Evolutionary conservation across 1,284 basidiomycete species (phyloP), one percentile per base, ranked within the genome.

Genomic region (Vanrija pseudolonga): DNA sequence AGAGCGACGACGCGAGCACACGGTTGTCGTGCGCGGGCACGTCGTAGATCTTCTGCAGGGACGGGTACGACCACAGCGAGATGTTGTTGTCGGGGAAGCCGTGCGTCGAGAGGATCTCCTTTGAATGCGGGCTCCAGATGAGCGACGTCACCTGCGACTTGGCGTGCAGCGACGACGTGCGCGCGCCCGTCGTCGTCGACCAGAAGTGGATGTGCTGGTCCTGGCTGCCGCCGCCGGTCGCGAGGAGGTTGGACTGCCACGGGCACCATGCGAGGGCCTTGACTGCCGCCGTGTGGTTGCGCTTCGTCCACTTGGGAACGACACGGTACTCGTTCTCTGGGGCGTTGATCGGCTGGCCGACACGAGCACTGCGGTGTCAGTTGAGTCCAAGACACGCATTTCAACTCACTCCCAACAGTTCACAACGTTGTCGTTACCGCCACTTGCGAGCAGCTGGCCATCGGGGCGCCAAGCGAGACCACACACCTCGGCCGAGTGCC

Each of bases 201-300:
- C 93, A 96, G 59, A 96, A 82, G 71, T 98, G 90, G 64, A 98
- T 90, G 22, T 87, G 90, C 39, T 91, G 89, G 71, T 98, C 95
- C 59, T 89, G 89, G 0, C 92, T 94, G 0, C 96, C 96, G 1
- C 96, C 96, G 0, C 96, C 96, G 0, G 89, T 87, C 0, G 95
- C 95, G 45, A 98, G 84, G 8, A 98, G 80, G 9, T 88, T 88
- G 0, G 88, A 84, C 77, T 95, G 90, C 93, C 95, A 98, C 0
- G 95, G 92, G 63, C 91, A 97, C 92, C 96, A 99, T 0, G 92
- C 90, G 44, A 99, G 79, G 0, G 32, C 32, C 87, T 97, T 97
- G 63, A 96, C 92, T 0, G 93, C 93, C 0, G 92, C 93, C 0
- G 88, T 90, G 75, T 97, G 93, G 72, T 92, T 95, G 43, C 89